Percentiles rank a stretch among this genome's conserved stretches.
phyloP scores from a whole-genome alignment of 768 basidiomycete genomes.

The Auricularia auricula-judae region DNA sequence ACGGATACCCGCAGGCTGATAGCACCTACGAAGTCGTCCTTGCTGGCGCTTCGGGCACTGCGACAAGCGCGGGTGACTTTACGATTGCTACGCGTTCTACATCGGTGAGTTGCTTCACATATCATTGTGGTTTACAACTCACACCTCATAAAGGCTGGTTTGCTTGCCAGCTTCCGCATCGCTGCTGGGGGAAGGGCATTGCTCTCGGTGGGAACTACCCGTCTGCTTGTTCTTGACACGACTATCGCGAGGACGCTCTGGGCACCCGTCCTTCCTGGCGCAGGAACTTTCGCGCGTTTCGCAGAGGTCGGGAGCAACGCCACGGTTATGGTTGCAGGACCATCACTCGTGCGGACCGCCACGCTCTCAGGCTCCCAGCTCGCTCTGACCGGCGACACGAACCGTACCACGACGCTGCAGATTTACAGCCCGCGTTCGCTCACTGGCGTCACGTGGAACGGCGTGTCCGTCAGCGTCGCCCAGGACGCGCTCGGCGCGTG shows the following conservation, averaged over 20 bases:
- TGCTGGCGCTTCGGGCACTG: not conserved
- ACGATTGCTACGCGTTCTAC: not conserved
- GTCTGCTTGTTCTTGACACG: slow-evolving; percentile 52
- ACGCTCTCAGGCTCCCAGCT: slow-evolving; percentile 26
- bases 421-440: slow-evolving; percentile 49
- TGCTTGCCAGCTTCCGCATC: not conserved
- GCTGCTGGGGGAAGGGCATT: not conserved
- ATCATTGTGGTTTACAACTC: not conserved
- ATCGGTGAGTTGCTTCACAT: not conserved
- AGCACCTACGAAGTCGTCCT: not conserved
- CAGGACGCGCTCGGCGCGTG: not conserved
- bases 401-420: slow-evolving; percentile 43
- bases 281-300: slow-evolving; percentile 39
- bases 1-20: slow-evolving; percentile 3
- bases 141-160: not conserved
- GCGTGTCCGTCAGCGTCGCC: slow-evolving; percentile 22
- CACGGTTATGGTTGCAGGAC: slow-evolving; percentile 43
- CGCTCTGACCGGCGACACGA: slow-evolving; percentile 58
- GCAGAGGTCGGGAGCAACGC: slow-evolving; percentile 67
- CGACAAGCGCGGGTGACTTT: not conserved
- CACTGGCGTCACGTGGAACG: slow-evolving; percentile 63
- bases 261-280: slow-evolving; percentile 45
- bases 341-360: slow-evolving; percentile 35
- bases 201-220: not conserved
- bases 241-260: slow-evolving; percentile 62